phyloP scores from a whole-genome alignment of 352 stramenopile genomes.

The Phytophthora gonapodyides region DNA sequence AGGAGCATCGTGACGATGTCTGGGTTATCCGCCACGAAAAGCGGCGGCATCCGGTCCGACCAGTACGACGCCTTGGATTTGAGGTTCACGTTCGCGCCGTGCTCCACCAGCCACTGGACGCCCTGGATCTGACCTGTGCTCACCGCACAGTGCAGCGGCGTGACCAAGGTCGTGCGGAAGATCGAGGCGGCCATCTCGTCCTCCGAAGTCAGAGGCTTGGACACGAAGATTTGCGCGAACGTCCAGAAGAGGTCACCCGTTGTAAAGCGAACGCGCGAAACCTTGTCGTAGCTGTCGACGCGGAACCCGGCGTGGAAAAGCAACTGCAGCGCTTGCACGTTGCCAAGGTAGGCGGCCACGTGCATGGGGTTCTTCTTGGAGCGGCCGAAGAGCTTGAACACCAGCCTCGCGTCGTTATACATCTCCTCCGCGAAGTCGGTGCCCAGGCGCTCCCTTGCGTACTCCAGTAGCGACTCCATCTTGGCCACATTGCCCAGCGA shows the following conservation, averaged over 20 bases:
- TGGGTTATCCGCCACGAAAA: conserved; percentile 73
- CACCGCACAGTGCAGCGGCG: conserved; percentile 72
- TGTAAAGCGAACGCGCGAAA: conserved; percentile 74
- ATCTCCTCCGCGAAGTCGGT: conserved; percentile 64
- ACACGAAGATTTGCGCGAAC: conserved; percentile 68
- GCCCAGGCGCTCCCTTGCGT: conserved; percentile 52
- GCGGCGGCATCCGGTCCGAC: conserved; percentile 62
- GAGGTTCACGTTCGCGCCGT: conserved; percentile 63
- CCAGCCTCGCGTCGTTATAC: conserved; percentile 57
- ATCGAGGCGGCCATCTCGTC: conserved; percentile 66
- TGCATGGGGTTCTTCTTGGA: conserved; percentile 87
- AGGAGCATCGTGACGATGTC: conserved; percentile 69
- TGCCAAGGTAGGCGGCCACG: conserved; percentile 70
- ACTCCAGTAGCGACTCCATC: conserved; percentile 55
- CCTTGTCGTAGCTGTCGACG: conserved; percentile 73
- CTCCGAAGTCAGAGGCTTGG: conserved; percentile 42
- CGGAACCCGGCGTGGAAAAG: conserved; percentile 59
- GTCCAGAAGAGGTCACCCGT: conserved; percentile 83
- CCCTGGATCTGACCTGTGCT: conserved; percentile 59
- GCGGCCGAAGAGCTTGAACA: conserved; percentile 60
- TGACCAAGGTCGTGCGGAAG: conserved; percentile 73
- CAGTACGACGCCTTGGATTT: conserved; percentile 66
- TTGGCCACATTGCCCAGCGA: conserved; percentile 67
- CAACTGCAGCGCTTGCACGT: conserved; percentile 61
- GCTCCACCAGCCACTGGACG: conserved; percentile 59